Conservation (phyloP, 2,329 filamentous ascomycete genomes). For the Gliomastix tumulicola region DNA sequence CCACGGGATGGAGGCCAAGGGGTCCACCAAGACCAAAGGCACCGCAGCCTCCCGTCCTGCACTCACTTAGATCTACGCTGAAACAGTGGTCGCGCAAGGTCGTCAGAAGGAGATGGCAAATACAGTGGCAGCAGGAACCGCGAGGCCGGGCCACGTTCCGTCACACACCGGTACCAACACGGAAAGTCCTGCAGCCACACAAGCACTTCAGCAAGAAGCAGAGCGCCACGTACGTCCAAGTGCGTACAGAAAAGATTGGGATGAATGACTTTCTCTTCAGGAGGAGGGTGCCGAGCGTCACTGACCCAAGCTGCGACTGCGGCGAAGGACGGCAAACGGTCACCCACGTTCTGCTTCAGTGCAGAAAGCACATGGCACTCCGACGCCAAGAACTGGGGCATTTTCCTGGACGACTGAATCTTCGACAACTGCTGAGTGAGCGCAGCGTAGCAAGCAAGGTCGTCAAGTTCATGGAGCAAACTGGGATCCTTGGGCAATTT, state of each 20-base stretch:
- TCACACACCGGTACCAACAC: too few species aligned
- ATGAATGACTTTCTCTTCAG: not conserved
- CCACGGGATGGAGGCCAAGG: too few species aligned
- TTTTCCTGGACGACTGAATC: not conserved
- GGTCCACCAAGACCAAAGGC: too few species aligned
- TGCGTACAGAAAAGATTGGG: not conserved
- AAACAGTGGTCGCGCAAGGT: too few species aligned
- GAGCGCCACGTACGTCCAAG: not conserved
- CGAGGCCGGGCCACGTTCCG: too few species aligned
- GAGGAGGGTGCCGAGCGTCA: not conserved
- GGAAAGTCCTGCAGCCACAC: too few species aligned
- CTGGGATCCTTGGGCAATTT: not conserved
- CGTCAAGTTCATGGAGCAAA: not conserved
- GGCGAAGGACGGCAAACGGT: not conserved
- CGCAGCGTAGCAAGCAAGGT: not conserved
- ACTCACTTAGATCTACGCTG: too few species aligned
- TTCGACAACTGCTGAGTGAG: not conserved
- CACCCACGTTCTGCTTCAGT: not conserved
- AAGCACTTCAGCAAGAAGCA: not conserved
- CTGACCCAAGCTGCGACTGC: not conserved
- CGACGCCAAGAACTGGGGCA: not conserved
- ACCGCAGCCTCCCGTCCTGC: too few species aligned
- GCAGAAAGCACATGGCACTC: not conserved
- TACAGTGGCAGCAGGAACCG: too few species aligned
- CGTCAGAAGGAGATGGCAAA: too few species aligned